Evolutionary conservation across 2,329 filamentous ascomycete species (phyloP).

Genomic region (Hypoxylon sp.): DNA sequence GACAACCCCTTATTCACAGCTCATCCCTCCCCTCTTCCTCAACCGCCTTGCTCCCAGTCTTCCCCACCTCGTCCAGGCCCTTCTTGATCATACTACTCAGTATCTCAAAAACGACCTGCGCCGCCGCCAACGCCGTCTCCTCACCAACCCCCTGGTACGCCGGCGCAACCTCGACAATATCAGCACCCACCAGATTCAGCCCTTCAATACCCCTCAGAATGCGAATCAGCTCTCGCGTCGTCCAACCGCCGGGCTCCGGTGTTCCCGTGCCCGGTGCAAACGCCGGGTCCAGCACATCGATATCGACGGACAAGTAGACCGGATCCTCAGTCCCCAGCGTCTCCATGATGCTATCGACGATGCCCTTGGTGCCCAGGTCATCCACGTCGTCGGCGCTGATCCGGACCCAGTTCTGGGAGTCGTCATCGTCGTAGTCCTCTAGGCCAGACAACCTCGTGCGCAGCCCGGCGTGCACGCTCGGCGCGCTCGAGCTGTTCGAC

Average conservation of each 20-base stretch:
- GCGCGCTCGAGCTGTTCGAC: slow-evolving; percentile 51
- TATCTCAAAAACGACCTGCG: slow-evolving; percentile 89
- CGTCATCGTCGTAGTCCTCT: slow-evolving; percentile 81
- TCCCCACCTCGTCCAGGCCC: slow-evolving; percentile 57
- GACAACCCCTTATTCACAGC: slow-evolving; percentile 31
- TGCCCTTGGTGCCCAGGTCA: slow-evolving; percentile 79
- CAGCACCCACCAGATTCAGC: slow-evolving; percentile 88
- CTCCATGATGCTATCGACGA: slow-evolving; percentile 78
- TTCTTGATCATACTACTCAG: slow-evolving; percentile 81
- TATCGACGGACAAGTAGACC: slow-evolving; percentile 85
- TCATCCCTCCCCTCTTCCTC: slow-evolving; percentile 46
- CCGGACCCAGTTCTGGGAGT: slow-evolving; percentile 81
- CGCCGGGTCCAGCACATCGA: slow-evolving; percentile 80
- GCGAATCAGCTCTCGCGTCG: slow-evolving; percentile 86
- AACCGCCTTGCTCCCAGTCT: slow-evolving; percentile 47
- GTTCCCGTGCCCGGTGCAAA: slow-evolving; percentile 84
- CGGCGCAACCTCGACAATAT: slow-evolving; percentile 90
- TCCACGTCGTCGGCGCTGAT: slow-evolving; percentile 91
- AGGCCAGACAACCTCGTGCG: slow-evolving; percentile 80
- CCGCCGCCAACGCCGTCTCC: slow-evolving; percentile 85
- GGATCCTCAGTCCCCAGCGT: slow-evolving; percentile 81
- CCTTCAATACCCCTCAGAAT: slow-evolving; percentile 86
- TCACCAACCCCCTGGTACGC: slow-evolving; percentile 87
- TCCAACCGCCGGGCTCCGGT: slow-evolving; percentile 93
- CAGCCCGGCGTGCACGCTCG: slow-evolving; percentile 85